Evolutionary conservation across 768 basidiomycete genomes (phyloP), one percentile per base, ranked within the genome.

Genomic region (Pluteus cervinus): DNA sequence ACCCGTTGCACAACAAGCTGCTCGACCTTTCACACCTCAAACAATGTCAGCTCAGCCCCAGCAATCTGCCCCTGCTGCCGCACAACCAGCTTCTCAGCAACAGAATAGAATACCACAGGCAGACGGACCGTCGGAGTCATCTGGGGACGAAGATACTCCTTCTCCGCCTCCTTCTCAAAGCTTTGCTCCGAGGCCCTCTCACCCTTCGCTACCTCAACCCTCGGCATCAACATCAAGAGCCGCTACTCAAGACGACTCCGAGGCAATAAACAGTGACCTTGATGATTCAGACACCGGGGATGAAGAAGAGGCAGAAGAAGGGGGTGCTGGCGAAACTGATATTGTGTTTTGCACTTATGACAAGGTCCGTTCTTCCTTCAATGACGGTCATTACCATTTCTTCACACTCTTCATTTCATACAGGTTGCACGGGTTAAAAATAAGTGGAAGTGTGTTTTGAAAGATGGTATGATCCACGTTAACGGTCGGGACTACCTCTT

Each of bases 401-500:
- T 40, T 40, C 18, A 29, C 22, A 37, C 44, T 45, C 15, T 11
- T 41, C 31, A 14, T 34, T 25, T 12, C 29, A 14, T 22, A 21
- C 48, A 98, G 93, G 94, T 98, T 24, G 91, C 93, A 29, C 76
- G 96, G n/a, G 94, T 98, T 17, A 99, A 98, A 66, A 98, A 96
- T 67, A 99, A 98, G 67, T 99, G 96, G 96, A 99, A 98, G 69
- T 93, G 92, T 43, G 81, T 89, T 16, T 73, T 99, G 36, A 96
- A 96, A 62, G 96, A 98, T 47, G 96, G 96, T 3, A 90, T 98
- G 82, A 87, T 97, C 45, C 88, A 91, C 49, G 78, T 96, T 48
- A 96, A 96, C 47, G 94, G 94, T 21, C 90, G 87, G 52, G 96
- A 99, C 53, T 99, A 98, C 63, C 74, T 99, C 11, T 99, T 99